phyloP scores from a whole-genome alignment of 352 stramenopile species.

The Globisporangium alternatum region DNA sequence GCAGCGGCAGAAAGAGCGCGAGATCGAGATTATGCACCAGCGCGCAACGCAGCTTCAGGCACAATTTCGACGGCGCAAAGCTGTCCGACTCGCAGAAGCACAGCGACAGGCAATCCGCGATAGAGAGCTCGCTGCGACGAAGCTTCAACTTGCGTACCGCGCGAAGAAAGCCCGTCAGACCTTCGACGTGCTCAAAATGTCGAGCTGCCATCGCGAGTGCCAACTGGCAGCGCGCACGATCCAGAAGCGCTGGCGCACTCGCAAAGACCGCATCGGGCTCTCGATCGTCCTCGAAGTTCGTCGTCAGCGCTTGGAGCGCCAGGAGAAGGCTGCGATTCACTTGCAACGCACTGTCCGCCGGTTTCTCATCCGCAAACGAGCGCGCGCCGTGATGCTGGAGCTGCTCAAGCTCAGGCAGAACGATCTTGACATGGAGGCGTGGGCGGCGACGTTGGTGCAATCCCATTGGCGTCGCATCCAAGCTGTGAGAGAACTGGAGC shows the following conservation, averaged over 20 bases:
- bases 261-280: constrained; percentile 43
- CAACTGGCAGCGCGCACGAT: constrained; percentile 37
- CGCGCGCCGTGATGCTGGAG: constrained; percentile 42
- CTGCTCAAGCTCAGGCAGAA: constrained; percentile 39
- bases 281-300: constrained; percentile 38
- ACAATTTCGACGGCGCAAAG: constrained; percentile 41
- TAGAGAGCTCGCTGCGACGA: constrained; percentile 45
- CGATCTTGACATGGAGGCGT: constrained; percentile 59
- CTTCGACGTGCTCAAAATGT: constrained; percentile 38
- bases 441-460: constrained; percentile 72
- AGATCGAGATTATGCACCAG: constrained; percentile 32
- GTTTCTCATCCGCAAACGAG: constrained; percentile 43
- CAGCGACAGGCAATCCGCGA: constrained; percentile 26
- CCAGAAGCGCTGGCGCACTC: constrained; percentile 51
- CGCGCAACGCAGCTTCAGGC: constrained; percentile 52
- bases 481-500: constrained; percentile 31
- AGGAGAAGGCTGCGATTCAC: constrained; percentile 30
- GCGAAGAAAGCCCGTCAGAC: constrained; percentile 41
- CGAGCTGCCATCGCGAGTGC: constrained; percentile 33
- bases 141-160: constrained; percentile 59
- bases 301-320: constrained; percentile 24
- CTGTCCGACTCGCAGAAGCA: constrained; percentile 26
- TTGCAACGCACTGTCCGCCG: constrained; percentile 46
- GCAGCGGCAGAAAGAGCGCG: constrained; percentile 26
- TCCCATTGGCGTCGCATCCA: constrained; percentile 51